phyloP scores from a whole-genome alignment of 2,329 filamentous ascomycete genomes.

The Pestalotiopsis sp. region DNA sequence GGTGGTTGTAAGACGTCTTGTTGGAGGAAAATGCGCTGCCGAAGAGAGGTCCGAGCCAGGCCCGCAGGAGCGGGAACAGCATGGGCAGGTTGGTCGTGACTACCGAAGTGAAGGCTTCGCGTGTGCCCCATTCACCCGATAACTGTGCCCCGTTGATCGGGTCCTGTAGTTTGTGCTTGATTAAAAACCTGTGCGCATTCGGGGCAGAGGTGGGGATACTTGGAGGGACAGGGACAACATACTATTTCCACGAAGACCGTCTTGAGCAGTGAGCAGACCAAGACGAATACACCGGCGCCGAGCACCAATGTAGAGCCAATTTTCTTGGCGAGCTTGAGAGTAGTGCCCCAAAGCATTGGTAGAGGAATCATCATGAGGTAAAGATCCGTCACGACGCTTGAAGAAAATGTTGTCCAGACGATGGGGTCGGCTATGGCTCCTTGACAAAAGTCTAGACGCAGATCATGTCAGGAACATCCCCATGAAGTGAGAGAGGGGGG shows the following conservation, averaged over 20 bases:
- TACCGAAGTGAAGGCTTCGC: slow-evolving; percentile 45
- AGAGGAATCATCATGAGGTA: slow-evolving; percentile 62
- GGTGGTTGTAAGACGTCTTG: slow-evolving; percentile 38
- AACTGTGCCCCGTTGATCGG: slow-evolving; percentile 40
- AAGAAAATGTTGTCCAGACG: slow-evolving; percentile 47
- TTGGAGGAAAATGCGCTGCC: slow-evolving; percentile 36
- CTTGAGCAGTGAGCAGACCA: slow-evolving; percentile 39
- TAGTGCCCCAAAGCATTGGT: slow-evolving; percentile 49
- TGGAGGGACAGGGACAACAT: slow-evolving; percentile 12
- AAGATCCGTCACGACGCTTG: slow-evolving; percentile 59
- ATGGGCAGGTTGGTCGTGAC: slow-evolving; percentile 45
- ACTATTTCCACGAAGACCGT: slow-evolving; percentile 39
- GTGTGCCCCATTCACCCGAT: slow-evolving; percentile 45
- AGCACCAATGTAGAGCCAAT: slow-evolving; percentile 36
- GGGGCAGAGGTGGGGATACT: neutral
- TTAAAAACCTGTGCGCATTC: neutral
- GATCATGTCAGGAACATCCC: neutral
- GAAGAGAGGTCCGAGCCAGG: slow-evolving; percentile 36
- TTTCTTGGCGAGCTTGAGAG: slow-evolving; percentile 38
- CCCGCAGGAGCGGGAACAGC: slow-evolving; percentile 47
- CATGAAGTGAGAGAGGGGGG: slow-evolving; percentile 10
- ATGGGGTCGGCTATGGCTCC: slow-evolving; percentile 48
- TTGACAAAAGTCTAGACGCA: slow-evolving; percentile 43
- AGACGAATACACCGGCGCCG: slow-evolving; percentile 40
- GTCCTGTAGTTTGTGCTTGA: slow-evolving; percentile 30